Conservation (phyloP, 1,284 basidiomycete species). For the Apiotrichum gracile region DNA sequence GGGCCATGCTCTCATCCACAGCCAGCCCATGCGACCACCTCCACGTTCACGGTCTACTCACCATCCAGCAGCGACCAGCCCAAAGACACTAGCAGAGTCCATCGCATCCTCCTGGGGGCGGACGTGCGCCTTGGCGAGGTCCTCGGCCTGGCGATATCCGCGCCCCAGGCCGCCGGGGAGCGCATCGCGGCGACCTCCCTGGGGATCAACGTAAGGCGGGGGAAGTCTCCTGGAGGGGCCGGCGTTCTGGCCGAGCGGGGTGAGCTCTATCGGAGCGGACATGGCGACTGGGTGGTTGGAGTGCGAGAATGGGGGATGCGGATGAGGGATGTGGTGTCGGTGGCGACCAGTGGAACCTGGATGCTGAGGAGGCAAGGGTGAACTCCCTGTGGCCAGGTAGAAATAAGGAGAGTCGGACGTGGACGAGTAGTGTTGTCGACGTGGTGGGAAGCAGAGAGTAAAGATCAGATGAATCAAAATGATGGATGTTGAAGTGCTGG, state of each 20-base stretch:
- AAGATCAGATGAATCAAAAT: no score
- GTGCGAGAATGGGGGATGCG: no score
- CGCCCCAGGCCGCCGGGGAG: slow-evolving; percentile 19
- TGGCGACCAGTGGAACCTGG: no score
- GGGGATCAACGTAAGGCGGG: background rate
- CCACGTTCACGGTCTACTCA: slow-evolving; percentile 14
- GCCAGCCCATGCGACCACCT: no score
- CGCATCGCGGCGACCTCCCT: slow-evolving; percentile 15
- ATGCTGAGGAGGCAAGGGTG: no score
- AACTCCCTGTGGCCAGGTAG: no score
- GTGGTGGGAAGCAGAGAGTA: no score
- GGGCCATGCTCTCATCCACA: no score
- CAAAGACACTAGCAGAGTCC: slow-evolving; percentile 33
- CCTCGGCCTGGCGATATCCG: slow-evolving; percentile 36
- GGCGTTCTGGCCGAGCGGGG: background rate
- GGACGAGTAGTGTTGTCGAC: no score
- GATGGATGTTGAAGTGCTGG: no score
- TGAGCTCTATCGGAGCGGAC: background rate
- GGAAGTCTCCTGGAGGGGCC: background rate
- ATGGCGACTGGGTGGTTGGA: background rate
- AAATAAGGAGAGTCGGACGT: no score
- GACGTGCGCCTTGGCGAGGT: slow-evolving; percentile 35
- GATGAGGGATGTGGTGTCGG: no score
- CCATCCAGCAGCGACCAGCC: slow-evolving; percentile 32
- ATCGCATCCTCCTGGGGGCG: slow-evolving; percentile 34